Evolutionary conservation across 2,329 filamentous ascomycete genomes (phyloP).

Genomic region (Talaromyces sp.): DNA sequence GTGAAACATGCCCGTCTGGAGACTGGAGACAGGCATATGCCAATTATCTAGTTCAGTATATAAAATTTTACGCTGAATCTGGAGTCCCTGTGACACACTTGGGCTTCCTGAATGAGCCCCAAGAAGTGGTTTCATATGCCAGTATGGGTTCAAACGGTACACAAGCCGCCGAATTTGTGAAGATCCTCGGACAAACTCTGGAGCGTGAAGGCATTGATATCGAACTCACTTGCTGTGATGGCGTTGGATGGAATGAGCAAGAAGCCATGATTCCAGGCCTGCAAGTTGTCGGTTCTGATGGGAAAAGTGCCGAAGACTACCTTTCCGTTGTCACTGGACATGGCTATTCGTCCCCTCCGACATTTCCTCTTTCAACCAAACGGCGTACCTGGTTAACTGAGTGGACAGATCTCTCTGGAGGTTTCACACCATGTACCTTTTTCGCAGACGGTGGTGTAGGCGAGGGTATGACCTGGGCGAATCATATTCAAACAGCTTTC

Average conservation of each 20-base stretch:
- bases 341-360: constrained; percentile 42
- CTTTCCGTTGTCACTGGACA: constrained; percentile 44
- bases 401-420: constrained; percentile 45
- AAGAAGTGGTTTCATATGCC: constrained; percentile 41
- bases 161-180: constrained; percentile 52
- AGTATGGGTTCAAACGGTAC: constrained; percentile 47
- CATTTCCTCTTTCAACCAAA: constrained; percentile 40
- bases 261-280: constrained; percentile 37
- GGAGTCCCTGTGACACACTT: constrained; percentile 43
- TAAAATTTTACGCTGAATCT: constrained; percentile 40
- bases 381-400: constrained; percentile 54
- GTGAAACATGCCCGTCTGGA: constrained; percentile 38
- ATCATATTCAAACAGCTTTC: constrained; percentile 51
- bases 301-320: constrained; percentile 32
- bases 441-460: constrained; percentile 46
- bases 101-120: constrained; percentile 48
- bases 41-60: constrained; percentile 48
- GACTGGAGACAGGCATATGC: constrained; percentile 51
- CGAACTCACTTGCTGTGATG: constrained; percentile 46
- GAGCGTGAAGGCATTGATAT: constrained; percentile 35
- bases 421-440: constrained; percentile 45
- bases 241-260: constrained; percentile 42
- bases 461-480: constrained; percentile 57
- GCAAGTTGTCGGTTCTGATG: constrained; percentile 24
- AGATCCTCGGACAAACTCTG: constrained; percentile 43